phyloP scores from a whole-genome alignment of 768 basidiomycete species.

The Lentinula guzmanii region DNA sequence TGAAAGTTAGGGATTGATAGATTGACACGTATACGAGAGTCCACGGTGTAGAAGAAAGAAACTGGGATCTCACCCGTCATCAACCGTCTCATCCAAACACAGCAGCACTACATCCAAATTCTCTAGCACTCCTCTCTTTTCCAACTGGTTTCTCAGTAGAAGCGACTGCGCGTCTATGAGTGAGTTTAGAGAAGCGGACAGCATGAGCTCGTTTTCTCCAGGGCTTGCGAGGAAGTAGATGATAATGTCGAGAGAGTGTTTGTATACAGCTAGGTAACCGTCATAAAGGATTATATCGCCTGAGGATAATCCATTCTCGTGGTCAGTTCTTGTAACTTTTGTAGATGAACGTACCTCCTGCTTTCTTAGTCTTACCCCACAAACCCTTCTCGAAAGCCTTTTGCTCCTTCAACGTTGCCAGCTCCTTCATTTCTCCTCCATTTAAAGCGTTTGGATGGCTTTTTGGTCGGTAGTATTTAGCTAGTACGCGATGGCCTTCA shows the following conservation, averaged over 20 bases:
- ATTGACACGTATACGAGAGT: no score
- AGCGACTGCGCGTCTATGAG: constrained; percentile 83
- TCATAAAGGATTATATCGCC: constrained; percentile 94
- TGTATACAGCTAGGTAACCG: constrained; percentile 87
- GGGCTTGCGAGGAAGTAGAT: constrained; percentile 89
- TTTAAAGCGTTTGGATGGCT: constrained; percentile 36
- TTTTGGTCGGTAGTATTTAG: constrained; percentile 91
- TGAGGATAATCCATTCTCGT: constrained; percentile 18
- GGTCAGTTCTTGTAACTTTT: no score
- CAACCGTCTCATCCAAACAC: constrained; percentile 94
- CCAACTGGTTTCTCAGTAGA: constrained; percentile 85
- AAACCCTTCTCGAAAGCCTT: constrained; percentile 93
- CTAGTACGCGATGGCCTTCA: constrained; percentile 92
- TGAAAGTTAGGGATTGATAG: no score
- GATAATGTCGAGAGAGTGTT: constrained; percentile 91
- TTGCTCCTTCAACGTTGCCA: constrained; percentile 82
- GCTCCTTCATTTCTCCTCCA: constrained; percentile 52
- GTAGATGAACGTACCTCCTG: constrained; percentile 58
- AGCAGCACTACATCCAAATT: constrained; percentile 90
- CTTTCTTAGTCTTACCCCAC: constrained; percentile 93
- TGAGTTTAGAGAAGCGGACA: constrained; percentile 76
- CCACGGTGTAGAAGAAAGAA: background rate
- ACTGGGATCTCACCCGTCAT: constrained; percentile 79
- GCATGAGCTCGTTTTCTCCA: constrained; percentile 93
- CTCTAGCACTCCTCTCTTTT: constrained; percentile 92